Percentiles rank a stretch among this genome's conserved stretches.
Conservation (phyloP, 1,139 yeast species). For the Geotrichum macrosporum region DNA sequence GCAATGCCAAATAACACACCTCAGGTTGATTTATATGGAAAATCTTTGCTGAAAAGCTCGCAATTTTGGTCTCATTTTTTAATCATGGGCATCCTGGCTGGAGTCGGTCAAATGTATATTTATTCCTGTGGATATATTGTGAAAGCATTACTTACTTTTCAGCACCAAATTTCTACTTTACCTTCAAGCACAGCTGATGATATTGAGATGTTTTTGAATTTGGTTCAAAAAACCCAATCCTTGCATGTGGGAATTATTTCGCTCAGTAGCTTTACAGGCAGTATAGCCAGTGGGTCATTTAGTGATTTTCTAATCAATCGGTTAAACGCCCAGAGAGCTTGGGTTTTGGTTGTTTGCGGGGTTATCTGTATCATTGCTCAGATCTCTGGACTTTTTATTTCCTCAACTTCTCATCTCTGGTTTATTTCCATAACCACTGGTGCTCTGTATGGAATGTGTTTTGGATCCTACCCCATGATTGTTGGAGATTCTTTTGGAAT, state of each 20-base stretch:
- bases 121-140: slow-evolving; percentile 70
- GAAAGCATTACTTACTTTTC: slow-evolving; percentile 44
- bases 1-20: slow-evolving; percentile 18
- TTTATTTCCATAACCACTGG: slow-evolving; percentile 63
- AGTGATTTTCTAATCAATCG: slow-evolving; percentile 56
- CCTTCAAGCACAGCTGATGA: slow-evolving; percentile 20
- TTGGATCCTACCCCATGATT: slow-evolving; percentile 77
- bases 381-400: slow-evolving; percentile 35
- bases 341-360: slow-evolving; percentile 57
- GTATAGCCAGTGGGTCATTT: slow-evolving; percentile 64
- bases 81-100: slow-evolving; percentile 60
- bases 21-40: slow-evolving; percentile 29
- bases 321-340: slow-evolving; percentile 55
- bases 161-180: slow-evolving; percentile 5
- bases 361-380: slow-evolving; percentile 39
- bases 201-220: slow-evolving; percentile 13
- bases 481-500: slow-evolving; percentile 75
- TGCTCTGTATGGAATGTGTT: slow-evolving; percentile 71
- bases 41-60: slow-evolving; percentile 28
- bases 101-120: slow-evolving; percentile 75
- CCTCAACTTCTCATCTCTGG: slow-evolving; percentile 42
- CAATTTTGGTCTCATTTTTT: slow-evolving; percentile 41
- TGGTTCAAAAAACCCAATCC: slow-evolving; percentile 50
- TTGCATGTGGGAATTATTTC: slow-evolving; percentile 71
- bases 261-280: slow-evolving; percentile 60